Base-by-base conservation (phyloP, 352 stramenopile species). In the Globisporangium camurandrum region DNA sequence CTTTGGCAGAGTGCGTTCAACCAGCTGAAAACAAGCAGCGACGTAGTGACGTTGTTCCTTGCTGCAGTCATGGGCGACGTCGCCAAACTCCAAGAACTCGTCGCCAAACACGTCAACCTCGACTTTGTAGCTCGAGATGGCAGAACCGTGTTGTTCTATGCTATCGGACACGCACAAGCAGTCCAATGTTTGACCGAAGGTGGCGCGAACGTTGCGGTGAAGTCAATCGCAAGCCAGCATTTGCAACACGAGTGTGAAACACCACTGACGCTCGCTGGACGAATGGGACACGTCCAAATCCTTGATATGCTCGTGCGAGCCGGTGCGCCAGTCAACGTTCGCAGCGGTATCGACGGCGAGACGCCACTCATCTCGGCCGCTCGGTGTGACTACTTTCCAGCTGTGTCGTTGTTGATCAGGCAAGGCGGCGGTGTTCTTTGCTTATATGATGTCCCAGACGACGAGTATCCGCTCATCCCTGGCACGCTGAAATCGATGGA, bases 271-370 rank as follows among this genome's bases (percentile, higher is more conserved):
- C n/a, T n/a, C n/a, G n/a, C n/a, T n/a, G n/a, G n/a, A n/a, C n/a
- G n/a, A n/a, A n/a, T n/a, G n/a, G n/a, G 42, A 2, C 42, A 48
- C 26, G 19, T 48, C 7, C 12, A 37, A 20, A 26, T 37, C 16
- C 37, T 11, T 14, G 22, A 48, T 34, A 27, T 27, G 16, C 42
- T 48, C 24, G 30, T 48, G 2, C 14, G 16, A 10, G 42, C 42
- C n/a, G 42, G 42, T 6, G 42, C 42, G 8, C 42, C 42, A 26
- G 26, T 48, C 1, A 48, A 48, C 42, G 42, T 48, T 4, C 42
- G 42, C 0, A 20, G 42, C 26, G 16, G 2, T 9, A 6, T 19
- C n/a, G 36, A 24, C 7, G 42, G 42, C 10, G 42, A 48, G 26
- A 48, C 42, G 42, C 42, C 30, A 11, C 17, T 48, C 17, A 37